Conservation (phyloP, 306 rosid genomes). For the Lathyrus tuberosus region DNA sequence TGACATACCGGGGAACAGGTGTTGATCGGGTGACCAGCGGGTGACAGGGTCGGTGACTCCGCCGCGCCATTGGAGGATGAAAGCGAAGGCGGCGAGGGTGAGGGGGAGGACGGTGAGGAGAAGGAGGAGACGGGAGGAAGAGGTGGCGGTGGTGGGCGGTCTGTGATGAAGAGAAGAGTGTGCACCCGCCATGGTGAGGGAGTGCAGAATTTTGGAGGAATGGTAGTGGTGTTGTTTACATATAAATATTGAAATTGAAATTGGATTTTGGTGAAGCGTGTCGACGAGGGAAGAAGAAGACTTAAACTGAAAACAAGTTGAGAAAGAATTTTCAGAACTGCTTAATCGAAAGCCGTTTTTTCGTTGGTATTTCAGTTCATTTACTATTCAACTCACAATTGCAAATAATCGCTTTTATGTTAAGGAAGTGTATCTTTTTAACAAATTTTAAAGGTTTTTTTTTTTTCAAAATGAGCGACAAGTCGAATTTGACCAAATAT, state of each 20-base stretch:
- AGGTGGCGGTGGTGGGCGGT: constrained; percentile 34
- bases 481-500: too few relatives aligned
- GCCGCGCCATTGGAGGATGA: constrained; percentile 93
- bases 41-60: constrained; percentile 75
- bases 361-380: constrained; percentile 43
- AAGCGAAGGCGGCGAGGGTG: constrained; percentile 77
- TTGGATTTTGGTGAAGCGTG: constrained; percentile 6
- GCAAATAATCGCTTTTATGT: too few relatives aligned
- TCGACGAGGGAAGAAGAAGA: constrained; percentile 1
- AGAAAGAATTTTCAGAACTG: neutral
- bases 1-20: constrained; percentile 73
- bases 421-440: neutral
- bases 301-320: constrained; percentile 35
- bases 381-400: neutral
- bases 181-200: constrained; percentile 69
- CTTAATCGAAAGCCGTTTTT: constrained; percentile 43
- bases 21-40: constrained; percentile 76
- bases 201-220: constrained; percentile 10
- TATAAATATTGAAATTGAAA: neutral
- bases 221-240: neutral
- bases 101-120: constrained; percentile 71
- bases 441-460: too few relatives aligned
- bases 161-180: constrained; percentile 40
- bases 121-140: constrained; percentile 59
- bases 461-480: too few relatives aligned